Evolutionary conservation across 257 asterid genomes (phyloP), one percentile per base, ranked within the genome.

Genomic region (Solanum stenotomum): DNA sequence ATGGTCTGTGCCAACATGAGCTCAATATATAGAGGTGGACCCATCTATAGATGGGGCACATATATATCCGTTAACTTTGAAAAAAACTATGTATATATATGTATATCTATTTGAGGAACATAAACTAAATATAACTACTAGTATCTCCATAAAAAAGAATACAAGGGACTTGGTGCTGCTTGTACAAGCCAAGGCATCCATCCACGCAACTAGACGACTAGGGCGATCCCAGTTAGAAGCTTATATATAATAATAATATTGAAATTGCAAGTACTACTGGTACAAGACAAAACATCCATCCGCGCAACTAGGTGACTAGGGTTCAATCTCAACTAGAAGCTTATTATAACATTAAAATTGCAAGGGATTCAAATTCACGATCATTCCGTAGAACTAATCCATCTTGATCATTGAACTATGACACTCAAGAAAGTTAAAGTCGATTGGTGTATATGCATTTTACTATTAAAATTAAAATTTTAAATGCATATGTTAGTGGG

Each of bases 21-120:
- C n/a, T 20, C 11, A 56, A 18, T 20, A 56, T 7, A 2, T 20
- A 18, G 2, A 56, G 10, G 0, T 56, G 65, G 2, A 18, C 0
- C 1, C 4, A 20, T 56, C 6, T 56, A 56, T 18, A 2, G 2
- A 18, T 56, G 4, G 10, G 10, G 4, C 3, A 1, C 3, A 56
- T 2, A 1, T 56, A 0, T 56, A 56, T 56, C 0, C 0, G n/a
- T 56, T 2, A 56, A 18, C 0, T 56, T 56, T 56, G 0, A 2
- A 56, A 56, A 52, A 56, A 6, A 6, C 1, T 52, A 52, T 52
- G 4, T 52, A 14, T 49, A 15, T 49, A 15, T 16, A 52, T 52
- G 1, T 15, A 52, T 52, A 52, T 52, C 1, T 16, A 52, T 52
- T 52, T 16, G 63, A 52, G 63, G 0, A 52, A 46, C 63, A 52